Evolutionary conservation across 768 basidiomycete genomes (phyloP), one percentile per base, ranked within the genome.

Genomic region (Kwoniella dendrophila): DNA sequence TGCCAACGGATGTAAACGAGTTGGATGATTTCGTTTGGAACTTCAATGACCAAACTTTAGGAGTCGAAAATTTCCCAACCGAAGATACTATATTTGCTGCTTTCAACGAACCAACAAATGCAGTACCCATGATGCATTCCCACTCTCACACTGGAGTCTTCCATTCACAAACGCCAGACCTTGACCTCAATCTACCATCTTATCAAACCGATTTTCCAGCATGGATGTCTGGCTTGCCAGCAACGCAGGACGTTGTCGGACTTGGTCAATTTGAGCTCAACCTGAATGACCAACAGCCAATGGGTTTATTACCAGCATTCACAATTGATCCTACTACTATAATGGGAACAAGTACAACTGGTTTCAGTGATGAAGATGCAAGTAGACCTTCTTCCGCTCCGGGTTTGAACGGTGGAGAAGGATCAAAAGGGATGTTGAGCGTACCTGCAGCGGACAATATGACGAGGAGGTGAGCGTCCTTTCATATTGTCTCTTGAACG

Each of bases 391-490:
- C 63, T 20, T 67, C 62, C 40, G 70, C 71, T 48, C 71, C 72
- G 48, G 63, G 64, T 12, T 33, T 66, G 56, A 62, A 63, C 45
- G 68, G 63, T 20, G 64, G 53, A 49, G 68, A 71, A 59, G 64
- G 56, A 50, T 56, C 56, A 10, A 62, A 63, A 18, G 38, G 54
- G 52, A 52, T 73, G 74, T 67, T 71, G 71, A 73, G 74, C 69
- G 72, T 66, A 34, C 68, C 69, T 18, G 48, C 56, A 24, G 61
- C 41, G 29, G 71, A 64, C 22, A 30, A 62, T 20, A 75, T 75
- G 74, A 60, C 59, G 32, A 65, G 68, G 64, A 75, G 71, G 74
- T 73, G 61, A 68, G 74, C 60, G n/a, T n/a, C n/a, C n/a, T n/a
- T 7, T 14, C 30, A 6, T 12, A 11, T 16, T 41, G 4, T 54